Evolutionary conservation across 2,329 filamentous ascomycete species (phyloP).

Genomic region (Dichotomopilus funicola): DNA sequence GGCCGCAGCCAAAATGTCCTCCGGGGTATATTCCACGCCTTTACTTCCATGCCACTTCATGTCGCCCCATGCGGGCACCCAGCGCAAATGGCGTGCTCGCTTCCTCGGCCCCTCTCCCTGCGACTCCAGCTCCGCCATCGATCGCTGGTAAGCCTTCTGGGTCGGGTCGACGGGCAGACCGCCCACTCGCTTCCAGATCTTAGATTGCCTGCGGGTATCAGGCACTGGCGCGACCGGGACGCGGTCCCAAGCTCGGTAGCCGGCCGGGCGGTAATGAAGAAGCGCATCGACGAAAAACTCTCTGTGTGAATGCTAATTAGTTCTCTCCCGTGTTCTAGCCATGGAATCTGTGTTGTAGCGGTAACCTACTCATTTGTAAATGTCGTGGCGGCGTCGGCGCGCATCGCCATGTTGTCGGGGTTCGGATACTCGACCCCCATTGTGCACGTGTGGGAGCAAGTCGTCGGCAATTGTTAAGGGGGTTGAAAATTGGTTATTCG

Average conservation of each 20-base stretch:
- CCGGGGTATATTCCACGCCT: conserved; percentile 9
- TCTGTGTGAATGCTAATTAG: conserved; percentile 8
- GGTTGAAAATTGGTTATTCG: conserved; percentile 2
- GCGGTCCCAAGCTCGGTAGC: conserved; percentile 29
- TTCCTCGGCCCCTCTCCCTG: conserved; percentile 32
- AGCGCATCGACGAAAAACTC: conserved; percentile 24
- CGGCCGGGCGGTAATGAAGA: conserved; percentile 16
- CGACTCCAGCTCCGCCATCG: conserved; percentile 29
- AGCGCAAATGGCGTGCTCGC: conserved; percentile 23
- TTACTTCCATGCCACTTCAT: conserved; percentile 26
- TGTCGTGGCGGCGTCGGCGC: neutral
- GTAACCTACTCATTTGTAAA: conserved; percentile 8
- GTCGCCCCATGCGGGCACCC: conserved; percentile 30
- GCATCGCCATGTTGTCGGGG: conserved; percentile 7
- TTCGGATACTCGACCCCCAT: conserved; percentile 5
- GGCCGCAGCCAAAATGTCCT: conserved; percentile 21
- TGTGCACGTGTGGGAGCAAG: neutral
- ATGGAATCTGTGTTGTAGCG: neutral
- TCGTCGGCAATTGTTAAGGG: neutral
- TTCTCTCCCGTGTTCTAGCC: neutral
- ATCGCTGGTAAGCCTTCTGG: conserved; percentile 16
- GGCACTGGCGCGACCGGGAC: conserved; percentile 24
- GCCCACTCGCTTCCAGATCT: conserved; percentile 30
- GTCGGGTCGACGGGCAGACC: conserved; percentile 8
- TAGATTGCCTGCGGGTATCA: conserved; percentile 14